Base-by-base conservation (phyloP, 306 rosid genomes). In the Oxytropis ochrocephala region DNA sequence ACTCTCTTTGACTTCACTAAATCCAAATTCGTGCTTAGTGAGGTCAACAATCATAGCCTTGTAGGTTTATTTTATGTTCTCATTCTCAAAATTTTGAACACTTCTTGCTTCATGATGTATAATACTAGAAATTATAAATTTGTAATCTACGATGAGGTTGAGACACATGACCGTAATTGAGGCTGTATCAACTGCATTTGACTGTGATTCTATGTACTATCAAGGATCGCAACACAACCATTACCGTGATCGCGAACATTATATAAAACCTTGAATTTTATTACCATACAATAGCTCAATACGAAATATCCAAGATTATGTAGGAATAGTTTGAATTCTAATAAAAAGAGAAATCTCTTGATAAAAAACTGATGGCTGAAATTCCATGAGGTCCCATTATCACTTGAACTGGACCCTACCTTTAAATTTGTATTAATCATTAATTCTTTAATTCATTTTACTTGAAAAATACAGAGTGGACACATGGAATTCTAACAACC, bases 391-490 rank as follows among this genome's bases (percentile, higher is more conserved):
- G 65, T 30, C 61, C 61, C 67, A 50, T 35, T 73, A 18, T 11
- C 50, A 33, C 68, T 67, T 67, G 69, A 38, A 62, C 42, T 39
- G 16, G 29, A 49, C 27, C 62, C 49, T 65, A 42, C 71, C 50
- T 70, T 72, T 49, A 48, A 1, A 35, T n/a, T 16, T 68, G 75
- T 42, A 44, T 76, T 62, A 47, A 44, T 59, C 75, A 36, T 67
- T 59, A 71, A 36, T 67, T 75, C 63, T 38, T 24, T 11, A 11
- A 70, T 18, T 65, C 51, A 56, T 58, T 75, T 63, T 58, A 16
- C 71, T 55, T 27, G 58, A 57, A 76, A 72, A 62, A 30, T 57
- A 76, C 79, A 63, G 29, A 63, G 57, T 68, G 75, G 72, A 65
- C 77, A 69, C 54, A 65, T 74, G 79, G 67, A 61, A 42, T 32